Conservation (phyloP, 2,329 filamentous ascomycete species). For the Verticillium nonalfalfae region DNA sequence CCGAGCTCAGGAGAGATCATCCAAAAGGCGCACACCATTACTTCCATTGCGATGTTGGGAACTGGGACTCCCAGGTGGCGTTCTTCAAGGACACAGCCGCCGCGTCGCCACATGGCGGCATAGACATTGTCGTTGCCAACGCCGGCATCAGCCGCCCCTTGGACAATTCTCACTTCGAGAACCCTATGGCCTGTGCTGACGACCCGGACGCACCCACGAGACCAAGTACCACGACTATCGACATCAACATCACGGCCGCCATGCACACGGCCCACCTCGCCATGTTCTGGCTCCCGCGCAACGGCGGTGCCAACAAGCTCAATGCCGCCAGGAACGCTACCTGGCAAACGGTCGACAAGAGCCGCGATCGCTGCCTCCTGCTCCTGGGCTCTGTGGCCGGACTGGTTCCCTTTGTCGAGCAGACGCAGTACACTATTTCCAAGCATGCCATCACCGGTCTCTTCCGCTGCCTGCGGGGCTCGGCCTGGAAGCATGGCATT, state of each 20-base stretch:
- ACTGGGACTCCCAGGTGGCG: constrained; percentile 56
- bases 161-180: constrained; percentile 34
- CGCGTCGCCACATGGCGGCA: constrained; percentile 45
- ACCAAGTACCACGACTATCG: constrained; percentile 46
- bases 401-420: constrained; percentile 33
- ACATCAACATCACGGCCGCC: constrained; percentile 59
- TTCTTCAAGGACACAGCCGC: constrained; percentile 54
- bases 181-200: constrained; percentile 32
- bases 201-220: constrained; percentile 29
- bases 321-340: background rate
- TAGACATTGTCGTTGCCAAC: constrained; percentile 61
- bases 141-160: constrained; percentile 48
- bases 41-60: constrained; percentile 56
- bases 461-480: constrained; percentile 51
- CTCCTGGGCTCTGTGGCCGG: constrained; percentile 58
- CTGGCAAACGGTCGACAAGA: background rate
- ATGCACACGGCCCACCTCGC: constrained; percentile 61
- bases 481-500: constrained; percentile 40
- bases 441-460: constrained; percentile 64
- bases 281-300: constrained; percentile 49
- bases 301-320: constrained; percentile 16
- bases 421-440: constrained; percentile 49
- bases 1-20: constrained; percentile 36
- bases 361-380: constrained; percentile 52
- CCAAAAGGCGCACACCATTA: constrained; percentile 34